phyloP scores from a whole-genome alignment of 306 rosid species.

The Vachellia collinsii region DNA sequence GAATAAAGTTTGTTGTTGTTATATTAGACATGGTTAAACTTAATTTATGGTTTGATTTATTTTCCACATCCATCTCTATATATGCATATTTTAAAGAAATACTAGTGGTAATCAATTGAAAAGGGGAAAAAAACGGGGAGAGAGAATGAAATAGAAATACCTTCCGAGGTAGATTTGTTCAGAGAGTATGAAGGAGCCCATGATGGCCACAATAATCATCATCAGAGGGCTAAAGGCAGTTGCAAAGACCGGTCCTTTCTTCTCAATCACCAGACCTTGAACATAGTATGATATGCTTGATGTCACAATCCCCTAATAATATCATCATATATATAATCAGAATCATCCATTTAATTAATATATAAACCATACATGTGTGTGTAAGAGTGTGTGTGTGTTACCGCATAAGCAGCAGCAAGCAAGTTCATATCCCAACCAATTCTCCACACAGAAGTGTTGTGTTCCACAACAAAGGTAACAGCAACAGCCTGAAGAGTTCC shows the following conservation, averaged over 20 bases:
- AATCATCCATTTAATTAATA: too few relatives aligned
- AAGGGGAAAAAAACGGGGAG: background rate
- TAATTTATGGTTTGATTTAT: too few relatives aligned
- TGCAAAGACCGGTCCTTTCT: conserved; percentile 91
- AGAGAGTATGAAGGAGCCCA: conserved; percentile 85
- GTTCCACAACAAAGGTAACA: conserved; percentile 81
- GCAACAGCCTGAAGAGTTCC: conserved; percentile 90
- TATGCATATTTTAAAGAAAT: too few relatives aligned
- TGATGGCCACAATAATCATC: conserved; percentile 90
- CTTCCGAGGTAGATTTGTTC: conserved; percentile 88
- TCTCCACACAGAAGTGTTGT: conserved; percentile 75
- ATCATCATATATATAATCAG: background rate
- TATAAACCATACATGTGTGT: too few relatives aligned
- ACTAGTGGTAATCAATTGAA: too few relatives aligned
- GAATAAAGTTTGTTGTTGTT: too few relatives aligned
- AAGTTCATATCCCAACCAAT: conserved; percentile 92
- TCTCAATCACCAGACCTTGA: conserved; percentile 92
- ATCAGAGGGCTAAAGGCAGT: conserved; percentile 97
- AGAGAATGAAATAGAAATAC: conserved; percentile 37
- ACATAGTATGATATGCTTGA: conserved; percentile 90
- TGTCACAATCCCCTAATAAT: conserved; percentile 75
- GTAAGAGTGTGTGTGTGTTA: too few relatives aligned
- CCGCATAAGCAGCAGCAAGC: conserved; percentile 82
- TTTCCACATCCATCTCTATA: too few relatives aligned
- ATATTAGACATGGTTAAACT: too few relatives aligned